Conservation (phyloP, 2,329 filamentous ascomycete genomes). For the Colletotrichum orbiculare region DNA sequence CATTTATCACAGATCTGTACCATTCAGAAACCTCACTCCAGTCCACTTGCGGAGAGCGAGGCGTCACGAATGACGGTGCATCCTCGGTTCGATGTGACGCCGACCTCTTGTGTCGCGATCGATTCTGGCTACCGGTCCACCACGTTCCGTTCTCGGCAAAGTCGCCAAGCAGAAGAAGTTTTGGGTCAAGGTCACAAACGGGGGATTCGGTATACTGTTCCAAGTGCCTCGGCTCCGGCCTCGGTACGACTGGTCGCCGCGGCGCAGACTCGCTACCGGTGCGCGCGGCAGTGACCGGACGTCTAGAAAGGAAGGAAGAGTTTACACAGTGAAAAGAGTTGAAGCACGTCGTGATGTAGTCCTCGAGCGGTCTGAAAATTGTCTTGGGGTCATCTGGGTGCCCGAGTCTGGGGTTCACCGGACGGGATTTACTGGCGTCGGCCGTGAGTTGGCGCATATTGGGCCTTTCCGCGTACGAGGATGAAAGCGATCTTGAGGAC, state of each 20-base stretch:
- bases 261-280: constrained; percentile 42
- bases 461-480: constrained; percentile 56
- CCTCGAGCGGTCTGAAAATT: constrained; percentile 81
- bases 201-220: constrained; percentile 52
- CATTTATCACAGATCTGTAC: constrained; percentile 77
- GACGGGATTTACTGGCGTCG: constrained; percentile 22
- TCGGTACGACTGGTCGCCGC: constrained; percentile 47
- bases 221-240: constrained; percentile 46
- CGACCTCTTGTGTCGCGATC: constrained; percentile 44
- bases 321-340: constrained; percentile 79
- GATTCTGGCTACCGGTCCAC: constrained; percentile 73
- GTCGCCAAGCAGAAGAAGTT: constrained; percentile 78
- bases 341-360: constrained; percentile 78
- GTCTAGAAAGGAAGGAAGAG: constrained; percentile 72
- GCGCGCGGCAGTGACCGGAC: constrained; percentile 23
- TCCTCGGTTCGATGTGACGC: constrained; percentile 48
- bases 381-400: constrained; percentile 57
- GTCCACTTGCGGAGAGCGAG: constrained; percentile 76
- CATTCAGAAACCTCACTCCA: constrained; percentile 79
- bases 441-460: constrained; percentile 38
- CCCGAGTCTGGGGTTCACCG: constrained; percentile 31
- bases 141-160: constrained; percentile 84
- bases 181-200: constrained; percentile 76
- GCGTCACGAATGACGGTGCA: constrained; percentile 57
- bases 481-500: constrained; percentile 54